These are phyloP conservation scores for Eimeria necatrix DNA, from an alignment of 169 alveolate genomes.

Conservation along the genomic window DNA sequence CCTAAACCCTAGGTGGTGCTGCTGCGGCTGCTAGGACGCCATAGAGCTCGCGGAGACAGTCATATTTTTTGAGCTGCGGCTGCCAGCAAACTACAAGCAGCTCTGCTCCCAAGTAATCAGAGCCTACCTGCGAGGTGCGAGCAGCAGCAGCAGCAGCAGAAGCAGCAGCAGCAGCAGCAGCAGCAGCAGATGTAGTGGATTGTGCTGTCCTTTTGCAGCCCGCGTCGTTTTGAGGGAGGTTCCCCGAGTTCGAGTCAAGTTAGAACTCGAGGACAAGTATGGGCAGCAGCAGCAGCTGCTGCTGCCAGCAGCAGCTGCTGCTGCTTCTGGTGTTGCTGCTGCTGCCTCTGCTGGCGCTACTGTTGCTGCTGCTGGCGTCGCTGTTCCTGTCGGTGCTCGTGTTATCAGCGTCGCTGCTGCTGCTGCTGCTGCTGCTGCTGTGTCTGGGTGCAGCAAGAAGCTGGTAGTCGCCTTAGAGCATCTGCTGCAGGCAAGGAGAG, in stretches of 20 bases:
- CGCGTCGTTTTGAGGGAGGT: not conserved
- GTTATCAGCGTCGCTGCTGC: not conserved
- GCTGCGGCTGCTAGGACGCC: not conserved
- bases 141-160: too few relatives aligned
- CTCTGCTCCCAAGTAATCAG: not conserved
- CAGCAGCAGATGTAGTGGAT: too few relatives aligned
- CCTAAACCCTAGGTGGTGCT: not conserved
- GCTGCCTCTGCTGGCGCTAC: not conserved
- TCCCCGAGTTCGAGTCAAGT: not conserved
- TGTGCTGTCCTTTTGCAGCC: not conserved
- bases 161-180: too few relatives aligned
- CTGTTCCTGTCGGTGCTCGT: not conserved
- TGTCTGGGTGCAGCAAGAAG: not conserved
- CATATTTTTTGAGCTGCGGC: not conserved
- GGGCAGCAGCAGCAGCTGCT: too few relatives aligned
- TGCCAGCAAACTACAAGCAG: not conserved
- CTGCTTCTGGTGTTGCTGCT: not conserved
- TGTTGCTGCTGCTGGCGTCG: not conserved
- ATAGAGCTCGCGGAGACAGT: not conserved
- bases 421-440: not conserved
- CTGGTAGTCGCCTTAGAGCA: not conserved
- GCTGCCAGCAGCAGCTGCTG: too few relatives aligned
- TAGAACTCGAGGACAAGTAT: not conserved
- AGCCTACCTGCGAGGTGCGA: not conserved
- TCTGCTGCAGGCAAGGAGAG: conserved; percentile 50